A percentile compares a stretch with the other conserved stretches of the same genome.
Conservation (phyloP, 352 stramenopile species). For the Globisporangium iwayamae region DNA sequence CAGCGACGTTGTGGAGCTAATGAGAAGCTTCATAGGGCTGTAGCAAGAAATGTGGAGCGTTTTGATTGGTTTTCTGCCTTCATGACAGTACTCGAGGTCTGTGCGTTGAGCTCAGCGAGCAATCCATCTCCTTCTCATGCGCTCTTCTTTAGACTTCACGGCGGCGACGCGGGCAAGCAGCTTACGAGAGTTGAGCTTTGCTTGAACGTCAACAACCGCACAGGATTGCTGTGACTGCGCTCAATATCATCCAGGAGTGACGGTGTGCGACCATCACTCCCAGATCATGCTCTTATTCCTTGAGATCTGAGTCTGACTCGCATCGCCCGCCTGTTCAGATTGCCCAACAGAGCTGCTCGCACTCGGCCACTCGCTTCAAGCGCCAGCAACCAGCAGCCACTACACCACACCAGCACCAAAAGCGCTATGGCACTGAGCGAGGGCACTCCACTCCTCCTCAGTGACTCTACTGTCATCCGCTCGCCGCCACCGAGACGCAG, state of each 20-base stretch:
- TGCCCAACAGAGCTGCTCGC: background rate
- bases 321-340: background rate
- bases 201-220: background rate
- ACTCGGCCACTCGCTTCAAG: background rate
- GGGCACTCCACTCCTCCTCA: background rate
- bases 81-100: too few species aligned
- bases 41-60: too few species aligned
- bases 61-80: too few species aligned
- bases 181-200: too few species aligned
- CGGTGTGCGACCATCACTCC: background rate
- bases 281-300: background rate
- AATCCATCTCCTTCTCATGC: too few species aligned
- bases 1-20: conserved; percentile 7
- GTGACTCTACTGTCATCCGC: background rate
- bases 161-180: too few species aligned
- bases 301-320: background rate
- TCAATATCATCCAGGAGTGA: background rate
- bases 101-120: too few species aligned
- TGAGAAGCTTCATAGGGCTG: too few species aligned
- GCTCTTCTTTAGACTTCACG: too few species aligned
- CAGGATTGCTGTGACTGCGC: background rate
- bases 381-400: background rate
- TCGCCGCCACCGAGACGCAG: background rate
- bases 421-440: background rate
- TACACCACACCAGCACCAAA: background rate